A percentile compares a stretch with the other conserved stretches of the same genome.
These are phyloP conservation scores for Paraphaeosphaeria minitans DNA, from an alignment of 2,329 filamentous ascomycete species.

Conservation along the genomic window DNA sequence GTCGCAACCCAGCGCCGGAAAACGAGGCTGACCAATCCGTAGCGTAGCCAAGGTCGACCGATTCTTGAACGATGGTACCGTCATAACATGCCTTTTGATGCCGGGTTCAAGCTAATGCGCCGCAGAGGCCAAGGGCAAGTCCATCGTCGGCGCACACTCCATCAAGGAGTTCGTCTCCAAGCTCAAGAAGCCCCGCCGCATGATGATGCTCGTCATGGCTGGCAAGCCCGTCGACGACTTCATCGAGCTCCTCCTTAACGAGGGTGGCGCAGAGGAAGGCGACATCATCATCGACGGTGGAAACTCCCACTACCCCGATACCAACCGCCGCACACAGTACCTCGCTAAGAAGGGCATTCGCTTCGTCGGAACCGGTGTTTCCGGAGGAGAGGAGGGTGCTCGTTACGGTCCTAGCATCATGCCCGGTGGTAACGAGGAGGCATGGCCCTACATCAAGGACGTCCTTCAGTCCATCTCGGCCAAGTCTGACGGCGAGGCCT, in stretches of 20 bases:
- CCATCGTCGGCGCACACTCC: constrained; percentile 89
- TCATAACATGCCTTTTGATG: constrained; percentile 49
- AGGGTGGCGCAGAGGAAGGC: constrained; percentile 57
- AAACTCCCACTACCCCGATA: constrained; percentile 99
- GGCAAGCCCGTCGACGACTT: constrained; percentile 98
- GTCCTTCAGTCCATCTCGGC: constrained; percentile 97
- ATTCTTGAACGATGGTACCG: constrained; percentile 74
- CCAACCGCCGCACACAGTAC: constrained; percentile 95
- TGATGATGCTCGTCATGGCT: constrained; percentile 99
- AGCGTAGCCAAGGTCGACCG: constrained; percentile 91
- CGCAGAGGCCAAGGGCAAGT: constrained; percentile 71
- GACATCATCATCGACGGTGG: constrained; percentile 99
- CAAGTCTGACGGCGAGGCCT: constrained; percentile 95
- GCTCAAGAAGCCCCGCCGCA: constrained; percentile 94
- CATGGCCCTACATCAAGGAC: constrained; percentile 98
- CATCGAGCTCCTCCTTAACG: constrained; percentile 84
- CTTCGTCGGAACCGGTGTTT: constrained; percentile 97
- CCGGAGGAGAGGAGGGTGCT: constrained; percentile 98
- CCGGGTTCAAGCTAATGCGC: constrained; percentile 29
- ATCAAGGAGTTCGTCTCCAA: constrained; percentile 94
- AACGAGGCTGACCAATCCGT: constrained; percentile 28
- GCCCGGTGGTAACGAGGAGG: constrained; percentile 98
- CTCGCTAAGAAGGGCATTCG: constrained; percentile 84
- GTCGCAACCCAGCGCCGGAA: not conserved
- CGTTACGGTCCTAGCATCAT: constrained; percentile 96